phyloP scores from a whole-genome alignment of 805 yeast genomes.

The Starmerella sp. region DNA sequence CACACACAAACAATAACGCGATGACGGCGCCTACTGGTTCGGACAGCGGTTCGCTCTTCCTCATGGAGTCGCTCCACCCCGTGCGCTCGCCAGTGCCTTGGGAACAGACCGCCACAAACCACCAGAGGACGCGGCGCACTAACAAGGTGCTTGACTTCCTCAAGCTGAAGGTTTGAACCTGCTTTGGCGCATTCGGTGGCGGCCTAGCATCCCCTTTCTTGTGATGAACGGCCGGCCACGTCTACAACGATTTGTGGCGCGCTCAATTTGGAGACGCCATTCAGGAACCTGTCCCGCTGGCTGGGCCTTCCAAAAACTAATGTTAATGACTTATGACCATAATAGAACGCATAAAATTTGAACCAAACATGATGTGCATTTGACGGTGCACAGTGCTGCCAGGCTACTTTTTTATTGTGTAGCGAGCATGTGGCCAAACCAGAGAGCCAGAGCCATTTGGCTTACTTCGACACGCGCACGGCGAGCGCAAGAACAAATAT shows the following conservation, averaged over 20 bases:
- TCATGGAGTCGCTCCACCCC: background rate
- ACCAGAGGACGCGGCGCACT: background rate
- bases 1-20: background rate
- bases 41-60: background rate
- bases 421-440: too few species aligned
- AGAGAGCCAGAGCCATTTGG: too few species aligned
- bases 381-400: background rate
- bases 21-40: background rate
- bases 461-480: too few species aligned
- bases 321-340: background rate
- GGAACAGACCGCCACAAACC: background rate
- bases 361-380: background rate
- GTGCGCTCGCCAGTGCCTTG: constrained; percentile 4
- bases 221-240: too few species aligned
- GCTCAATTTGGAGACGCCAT: too few species aligned
- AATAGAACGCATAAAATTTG: background rate
- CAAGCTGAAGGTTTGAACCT: background rate
- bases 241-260: too few species aligned
- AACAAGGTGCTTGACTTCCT: background rate
- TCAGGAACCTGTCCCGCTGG: too few species aligned
- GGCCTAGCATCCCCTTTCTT: background rate
- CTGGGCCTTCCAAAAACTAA: background rate
- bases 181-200: background rate
- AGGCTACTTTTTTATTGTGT: too few species aligned
- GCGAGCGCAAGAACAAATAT: too few species aligned